phyloP scores from a whole-genome alignment of 2,329 filamentous ascomycete species.

The Xylaria sp. region DNA sequence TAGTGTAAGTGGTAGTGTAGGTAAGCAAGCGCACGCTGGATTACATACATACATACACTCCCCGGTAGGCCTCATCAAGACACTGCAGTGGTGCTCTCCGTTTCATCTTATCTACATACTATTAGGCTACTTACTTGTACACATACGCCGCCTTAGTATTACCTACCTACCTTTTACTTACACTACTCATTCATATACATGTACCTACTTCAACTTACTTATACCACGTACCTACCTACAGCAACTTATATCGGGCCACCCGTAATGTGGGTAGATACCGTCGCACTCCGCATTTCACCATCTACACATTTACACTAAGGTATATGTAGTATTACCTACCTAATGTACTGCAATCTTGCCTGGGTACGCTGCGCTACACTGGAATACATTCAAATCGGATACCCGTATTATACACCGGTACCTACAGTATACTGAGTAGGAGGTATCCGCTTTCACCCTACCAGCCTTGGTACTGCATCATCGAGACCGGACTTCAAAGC shows the following conservation, averaged over 20 bases:
- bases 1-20: background rate
- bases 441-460: background rate
- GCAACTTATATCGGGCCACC: background rate
- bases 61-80: background rate
- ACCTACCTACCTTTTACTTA: background rate
- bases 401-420: background rate
- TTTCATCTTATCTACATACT: background rate
- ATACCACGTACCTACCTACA: background rate
- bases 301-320: background rate
- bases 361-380: too few relatives aligned
- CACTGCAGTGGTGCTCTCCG: background rate
- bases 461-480: slow-evolving; percentile 12
- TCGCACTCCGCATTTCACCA: background rate
- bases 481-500: slow-evolving; percentile 1
- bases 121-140: too few relatives aligned
- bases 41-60: background rate
- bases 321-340: background rate
- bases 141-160: too few relatives aligned
- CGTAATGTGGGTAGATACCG: background rate
- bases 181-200: background rate
- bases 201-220: background rate
- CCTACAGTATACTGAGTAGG: too few relatives aligned
- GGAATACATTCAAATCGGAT: background rate
- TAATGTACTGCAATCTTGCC: background rate
- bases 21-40: background rate